A percentile compares a stretch with the other conserved stretches of the same genome.
Evolutionary conservation across 1,284 basidiomycete species (phyloP).

Genomic region (Mycena citricolor): DNA sequence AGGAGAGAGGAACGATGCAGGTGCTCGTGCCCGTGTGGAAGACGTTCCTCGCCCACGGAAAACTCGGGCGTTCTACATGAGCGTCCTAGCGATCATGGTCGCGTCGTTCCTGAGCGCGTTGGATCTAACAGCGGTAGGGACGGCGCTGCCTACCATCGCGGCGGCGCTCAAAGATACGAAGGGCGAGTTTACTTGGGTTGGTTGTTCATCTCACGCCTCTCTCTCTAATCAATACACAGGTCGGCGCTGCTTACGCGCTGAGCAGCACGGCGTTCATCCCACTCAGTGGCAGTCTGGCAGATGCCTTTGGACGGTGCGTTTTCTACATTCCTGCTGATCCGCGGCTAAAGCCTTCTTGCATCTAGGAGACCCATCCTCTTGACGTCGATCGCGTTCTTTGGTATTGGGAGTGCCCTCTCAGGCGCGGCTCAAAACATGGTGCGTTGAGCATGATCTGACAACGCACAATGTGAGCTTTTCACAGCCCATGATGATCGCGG

Average conservation of each 20-base stretch:
- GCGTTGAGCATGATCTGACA: background rate
- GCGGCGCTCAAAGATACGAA: conserved; percentile 15
- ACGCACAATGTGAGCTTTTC: background rate
- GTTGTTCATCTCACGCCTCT: too few relatives aligned
- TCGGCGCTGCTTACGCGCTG: conserved; percentile 34
- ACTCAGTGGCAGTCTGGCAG: conserved; percentile 25
- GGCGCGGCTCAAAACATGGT: conserved; percentile 40
- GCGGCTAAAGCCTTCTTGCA: background rate
- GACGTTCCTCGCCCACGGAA: conserved; percentile 10
- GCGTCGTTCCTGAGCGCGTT: conserved; percentile 10
- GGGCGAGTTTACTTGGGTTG: conserved; percentile 22
- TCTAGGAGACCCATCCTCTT: conserved; percentile 35
- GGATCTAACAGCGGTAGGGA: conserved; percentile 15
- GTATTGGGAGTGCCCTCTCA: conserved; percentile 43
- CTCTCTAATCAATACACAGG: too few relatives aligned
- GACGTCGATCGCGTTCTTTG: conserved; percentile 38
- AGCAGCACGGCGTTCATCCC: conserved; percentile 36
- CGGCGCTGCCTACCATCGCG: conserved; percentile 20
- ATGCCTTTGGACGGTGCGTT: conserved; percentile 20
- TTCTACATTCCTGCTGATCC: background rate
- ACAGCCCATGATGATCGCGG: conserved; percentile 37
- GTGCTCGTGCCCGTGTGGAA: too few relatives aligned
- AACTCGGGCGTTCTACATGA: conserved; percentile 19
- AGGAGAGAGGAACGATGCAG: too few relatives aligned
- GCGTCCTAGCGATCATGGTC: conserved; percentile 16